These are phyloP conservation scores for Ambrosia artemisiifolia DNA, from an alignment of 129 eudicot species.

Conservation along the genomic window DNA sequence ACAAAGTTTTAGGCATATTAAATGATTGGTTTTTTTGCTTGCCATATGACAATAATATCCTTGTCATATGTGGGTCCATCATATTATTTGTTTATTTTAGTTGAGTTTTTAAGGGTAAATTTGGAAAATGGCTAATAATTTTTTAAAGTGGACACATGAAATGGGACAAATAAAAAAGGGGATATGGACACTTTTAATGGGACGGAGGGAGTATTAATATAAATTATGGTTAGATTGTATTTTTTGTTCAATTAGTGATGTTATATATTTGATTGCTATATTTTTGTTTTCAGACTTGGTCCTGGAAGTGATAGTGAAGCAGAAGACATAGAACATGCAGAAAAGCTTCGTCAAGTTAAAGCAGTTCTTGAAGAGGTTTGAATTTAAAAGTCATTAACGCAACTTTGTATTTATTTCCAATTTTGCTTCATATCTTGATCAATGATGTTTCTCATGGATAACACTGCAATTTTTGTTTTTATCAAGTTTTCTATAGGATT, in stretches of 20 bases:
- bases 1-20: no score
- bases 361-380: conserved; percentile 82
- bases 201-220: no score
- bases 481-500: conserved; percentile 12
- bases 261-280: conserved; percentile 12
- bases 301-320: conserved; percentile 84
- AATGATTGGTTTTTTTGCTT: no score
- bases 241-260: background rate
- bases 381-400: background rate
- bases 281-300: conserved; percentile 48
- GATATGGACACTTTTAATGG: no score
- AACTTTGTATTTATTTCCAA: background rate
- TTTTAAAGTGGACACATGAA: no score
- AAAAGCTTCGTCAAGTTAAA: conserved; percentile 86
- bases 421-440: conserved; percentile 1
- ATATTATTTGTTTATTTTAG: no score
- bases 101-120: no score
- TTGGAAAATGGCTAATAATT: no score
- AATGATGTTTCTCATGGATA: conserved; percentile 1
- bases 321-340: conserved; percentile 83
- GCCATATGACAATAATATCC: no score
- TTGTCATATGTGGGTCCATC: no score
- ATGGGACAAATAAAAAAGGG: no score
- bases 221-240: conserved; percentile 3
- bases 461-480: background rate